phyloP scores from a whole-genome alignment of 2,329 filamentous ascomycete genomes.

The Didymella exigua region DNA sequence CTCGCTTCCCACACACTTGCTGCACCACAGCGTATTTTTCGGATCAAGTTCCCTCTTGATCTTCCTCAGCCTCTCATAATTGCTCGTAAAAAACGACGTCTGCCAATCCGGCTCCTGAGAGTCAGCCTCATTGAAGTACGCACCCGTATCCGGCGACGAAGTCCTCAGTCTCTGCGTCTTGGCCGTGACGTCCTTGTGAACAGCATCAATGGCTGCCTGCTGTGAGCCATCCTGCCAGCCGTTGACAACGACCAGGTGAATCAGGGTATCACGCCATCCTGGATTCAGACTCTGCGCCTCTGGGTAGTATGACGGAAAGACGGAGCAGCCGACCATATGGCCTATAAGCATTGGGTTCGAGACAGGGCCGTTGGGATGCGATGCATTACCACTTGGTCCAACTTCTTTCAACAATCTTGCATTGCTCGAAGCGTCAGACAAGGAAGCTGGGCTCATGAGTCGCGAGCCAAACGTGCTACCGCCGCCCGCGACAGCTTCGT shows the following conservation, averaged over 20 bases:
- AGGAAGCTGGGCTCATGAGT: slow-evolving; percentile 26
- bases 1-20: slow-evolving; percentile 38
- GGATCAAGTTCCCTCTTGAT: slow-evolving; percentile 35
- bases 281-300: slow-evolving; percentile 25
- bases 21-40: slow-evolving; percentile 30
- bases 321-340: slow-evolving; percentile 29
- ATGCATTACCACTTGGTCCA: background rate
- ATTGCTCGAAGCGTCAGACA: slow-evolving; percentile 20
- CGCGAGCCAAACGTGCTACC: slow-evolving; percentile 30
- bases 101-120: slow-evolving; percentile 36
- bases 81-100: slow-evolving; percentile 25
- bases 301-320: slow-evolving; percentile 24
- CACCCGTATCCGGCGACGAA: slow-evolving; percentile 29
- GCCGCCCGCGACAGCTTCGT: slow-evolving; percentile 31
- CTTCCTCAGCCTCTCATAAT: slow-evolving; percentile 24
- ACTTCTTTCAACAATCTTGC: slow-evolving; percentile 19
- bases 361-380: background rate
- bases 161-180: slow-evolving; percentile 24
- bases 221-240: slow-evolving; percentile 21
- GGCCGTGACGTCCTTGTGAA: slow-evolving; percentile 26
- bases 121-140: slow-evolving; percentile 41
- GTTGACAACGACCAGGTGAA: slow-evolving; percentile 25
- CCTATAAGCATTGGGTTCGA: slow-evolving; percentile 28
- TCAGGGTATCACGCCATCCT: slow-evolving; percentile 34
- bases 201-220: slow-evolving; percentile 12